A percentile compares a stretch with the other conserved stretches of the same genome.
phyloP scores from a whole-genome alignment of 345 rosid species.

The Gossypium turneri region DNA sequence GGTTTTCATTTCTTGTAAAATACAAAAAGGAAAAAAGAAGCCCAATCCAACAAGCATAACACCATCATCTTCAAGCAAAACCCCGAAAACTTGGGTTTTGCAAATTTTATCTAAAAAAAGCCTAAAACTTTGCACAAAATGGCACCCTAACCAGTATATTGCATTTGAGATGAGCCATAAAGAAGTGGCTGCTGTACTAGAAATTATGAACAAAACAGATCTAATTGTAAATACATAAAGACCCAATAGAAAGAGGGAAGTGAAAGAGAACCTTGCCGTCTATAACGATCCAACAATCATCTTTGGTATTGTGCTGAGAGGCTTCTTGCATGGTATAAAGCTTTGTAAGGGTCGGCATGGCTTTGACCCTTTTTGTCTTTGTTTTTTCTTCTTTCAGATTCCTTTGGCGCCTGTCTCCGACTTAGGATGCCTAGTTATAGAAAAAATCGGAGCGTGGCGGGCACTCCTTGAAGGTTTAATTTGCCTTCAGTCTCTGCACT shows the following conservation, averaged over 20 bases:
- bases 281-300: slow-evolving; percentile 90
- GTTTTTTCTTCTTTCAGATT: not conserved
- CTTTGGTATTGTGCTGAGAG: slow-evolving; percentile 58
- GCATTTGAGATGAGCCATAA: not conserved
- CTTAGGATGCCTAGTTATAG: not conserved
- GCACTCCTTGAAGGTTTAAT: not conserved
- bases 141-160: not conserved
- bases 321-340: slow-evolving; percentile 68
- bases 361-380: not conserved
- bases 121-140: not conserved
- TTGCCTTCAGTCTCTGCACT: too few relatives aligned
- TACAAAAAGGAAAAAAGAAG: too few relatives aligned
- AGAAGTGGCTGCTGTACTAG: too few relatives aligned
- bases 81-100: not conserved
- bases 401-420: not conserved
- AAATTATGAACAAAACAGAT: not conserved
- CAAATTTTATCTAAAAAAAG: not conserved
- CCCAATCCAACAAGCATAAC: not conserved
- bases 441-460: not conserved
- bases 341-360: slow-evolving; percentile 78
- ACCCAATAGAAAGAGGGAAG: not conserved
- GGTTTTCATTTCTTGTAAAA: too few relatives aligned
- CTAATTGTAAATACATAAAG: not conserved
- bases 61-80: not conserved
- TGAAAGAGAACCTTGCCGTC: slow-evolving; percentile 65